Percentiles rank a stretch among this genome's conserved stretches.
Conservation (phyloP, 495 filamentous ascomycete species). For the Ascobolus immersus region DNA sequence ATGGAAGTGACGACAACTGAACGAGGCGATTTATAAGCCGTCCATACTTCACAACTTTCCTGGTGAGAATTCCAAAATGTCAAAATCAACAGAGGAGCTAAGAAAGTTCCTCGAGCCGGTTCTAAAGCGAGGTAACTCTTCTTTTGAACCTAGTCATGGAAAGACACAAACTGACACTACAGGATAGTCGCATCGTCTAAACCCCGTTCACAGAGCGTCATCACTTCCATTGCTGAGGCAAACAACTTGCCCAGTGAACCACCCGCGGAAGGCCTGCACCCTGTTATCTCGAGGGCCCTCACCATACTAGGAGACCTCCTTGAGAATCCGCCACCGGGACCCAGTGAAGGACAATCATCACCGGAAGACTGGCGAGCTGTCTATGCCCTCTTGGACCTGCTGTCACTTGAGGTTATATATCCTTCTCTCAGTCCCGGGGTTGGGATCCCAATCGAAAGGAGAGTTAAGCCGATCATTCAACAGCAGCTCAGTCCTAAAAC, state of each 20-base stretch:
- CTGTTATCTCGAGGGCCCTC: slow-evolving; percentile 8
- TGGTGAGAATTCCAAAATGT: too few relatives aligned
- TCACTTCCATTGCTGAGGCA: slow-evolving; percentile 11
- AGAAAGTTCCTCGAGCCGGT: slow-evolving; percentile 10
- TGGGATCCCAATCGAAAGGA: slow-evolving; percentile 28
- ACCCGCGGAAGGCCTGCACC: slow-evolving; percentile 1
- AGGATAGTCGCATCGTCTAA: slow-evolving; percentile 6
- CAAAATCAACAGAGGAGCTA: too few relatives aligned
- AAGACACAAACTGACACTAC: not conserved
- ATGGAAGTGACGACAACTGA: too few relatives aligned
- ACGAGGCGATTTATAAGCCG: too few relatives aligned
- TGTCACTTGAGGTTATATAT: slow-evolving; percentile 31
- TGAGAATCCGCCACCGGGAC: not conserved
- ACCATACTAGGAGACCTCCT: slow-evolving; percentile 4
- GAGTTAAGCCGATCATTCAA: slow-evolving; percentile 27
- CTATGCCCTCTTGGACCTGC: slow-evolving; percentile 26
- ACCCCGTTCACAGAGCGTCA: slow-evolving; percentile 7
- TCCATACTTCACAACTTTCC: too few relatives aligned
- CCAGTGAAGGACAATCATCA: not conserved
- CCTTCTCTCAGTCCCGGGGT: slow-evolving; percentile 28
- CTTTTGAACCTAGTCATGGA: not conserved
- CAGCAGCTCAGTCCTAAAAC: slow-evolving; percentile 24
- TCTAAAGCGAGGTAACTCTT: slow-evolving; percentile 8
- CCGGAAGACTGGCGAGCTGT: slow-evolving; percentile 19
- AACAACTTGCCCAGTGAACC: slow-evolving; percentile 3